Conservation (phyloP, 805 yeast species). For the Schizosaccharomyces japonicus region DNA sequence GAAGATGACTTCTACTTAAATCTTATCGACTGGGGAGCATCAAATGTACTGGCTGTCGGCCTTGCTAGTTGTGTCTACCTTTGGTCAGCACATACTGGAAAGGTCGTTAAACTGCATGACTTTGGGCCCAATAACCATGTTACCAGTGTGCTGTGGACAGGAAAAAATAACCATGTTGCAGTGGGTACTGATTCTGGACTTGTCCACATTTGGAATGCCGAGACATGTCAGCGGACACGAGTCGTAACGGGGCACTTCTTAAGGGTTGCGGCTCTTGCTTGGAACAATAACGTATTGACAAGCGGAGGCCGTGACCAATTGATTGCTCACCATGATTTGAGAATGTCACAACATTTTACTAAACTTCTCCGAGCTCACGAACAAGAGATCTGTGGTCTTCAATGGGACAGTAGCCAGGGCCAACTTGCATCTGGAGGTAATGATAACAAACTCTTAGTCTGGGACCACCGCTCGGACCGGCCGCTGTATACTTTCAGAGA, state of each 20-base stretch:
- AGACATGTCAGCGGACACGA: slow-evolving; percentile 55
- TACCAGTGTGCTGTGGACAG: slow-evolving; percentile 79
- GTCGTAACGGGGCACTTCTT: slow-evolving; percentile 78
- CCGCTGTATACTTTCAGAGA: slow-evolving; percentile 58
- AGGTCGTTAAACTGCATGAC: slow-evolving; percentile 59
- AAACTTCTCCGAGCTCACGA: slow-evolving; percentile 49
- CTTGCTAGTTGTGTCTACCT: slow-evolving; percentile 32
- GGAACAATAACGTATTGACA: slow-evolving; percentile 77
- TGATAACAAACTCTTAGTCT: slow-evolving; percentile 63
- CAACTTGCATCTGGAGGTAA: slow-evolving; percentile 89
- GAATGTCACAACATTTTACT: slow-evolving; percentile 62
- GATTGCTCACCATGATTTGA: slow-evolving; percentile 74
- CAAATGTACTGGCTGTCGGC: slow-evolving; percentile 40
- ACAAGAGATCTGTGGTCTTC: slow-evolving; percentile 90
- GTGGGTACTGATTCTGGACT: slow-evolving; percentile 70
- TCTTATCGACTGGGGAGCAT: slow-evolving; percentile 38
- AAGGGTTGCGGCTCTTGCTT: slow-evolving; percentile 56
- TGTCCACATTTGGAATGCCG: slow-evolving; percentile 89
- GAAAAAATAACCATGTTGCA: slow-evolving; percentile 81
- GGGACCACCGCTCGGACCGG: slow-evolving; percentile 50
- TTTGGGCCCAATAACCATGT: slow-evolving; percentile 44
- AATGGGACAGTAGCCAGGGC: slow-evolving; percentile 80
- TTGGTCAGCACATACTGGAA: slow-evolving; percentile 71
- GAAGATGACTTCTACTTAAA: slow-evolving; percentile 60
- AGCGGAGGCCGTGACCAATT: slow-evolving; percentile 72